Base-by-base conservation (phyloP, 495 filamentous ascomycete species). In the Trichoderma reesei region DNA sequence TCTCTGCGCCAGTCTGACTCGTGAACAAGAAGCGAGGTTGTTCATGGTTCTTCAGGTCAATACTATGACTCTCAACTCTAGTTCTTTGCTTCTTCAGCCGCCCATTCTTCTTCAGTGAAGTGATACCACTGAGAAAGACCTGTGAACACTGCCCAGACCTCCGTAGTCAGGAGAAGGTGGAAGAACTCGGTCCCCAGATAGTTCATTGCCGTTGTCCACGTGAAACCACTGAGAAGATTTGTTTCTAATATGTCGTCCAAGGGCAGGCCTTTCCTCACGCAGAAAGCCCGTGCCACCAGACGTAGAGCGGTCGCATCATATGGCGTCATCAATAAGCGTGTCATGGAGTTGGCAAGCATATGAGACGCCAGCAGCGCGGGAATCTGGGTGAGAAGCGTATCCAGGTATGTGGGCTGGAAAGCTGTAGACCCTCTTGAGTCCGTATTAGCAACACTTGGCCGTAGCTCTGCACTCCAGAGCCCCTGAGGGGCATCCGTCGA, bases 391-490 rank as follows among this genome's bases (percentile, higher is more conserved):
- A 76, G 73, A 2, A 69, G 64, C 54, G 70, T 77, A 26, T 78
- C 74, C 5, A 74, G 67, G 68, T 78, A 79, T 54, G 66, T 68
- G 5, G 73, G 72, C 26, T 33, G 51, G 13, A 26, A 56, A 14
- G 20, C 34, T 0, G 34, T 14, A 56, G 51, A 56, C 20, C 7
- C 51, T 14, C 51, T 56, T 14, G 51, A 56, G 51, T 56, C 51
- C 3, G 51, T 56, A 56, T 56, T 56, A 7, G 66, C 60, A 61
- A 72, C 64, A 61, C 74, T 81, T n/a, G 78, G 78, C 9, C 81
- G 74, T 14, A 84, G 72, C 63, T 84, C 82, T 42, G 82, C 82
- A n/a, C 81, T 80, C 82, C 82, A 84, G 4, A 78, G 67, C n/a
- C 78, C 80, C 1, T 70, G 67, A 4, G 76, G 74, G 11, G 72